Conservation (phyloP, 192 early-diverging fungal species). For the Dispira parvispora region DNA sequence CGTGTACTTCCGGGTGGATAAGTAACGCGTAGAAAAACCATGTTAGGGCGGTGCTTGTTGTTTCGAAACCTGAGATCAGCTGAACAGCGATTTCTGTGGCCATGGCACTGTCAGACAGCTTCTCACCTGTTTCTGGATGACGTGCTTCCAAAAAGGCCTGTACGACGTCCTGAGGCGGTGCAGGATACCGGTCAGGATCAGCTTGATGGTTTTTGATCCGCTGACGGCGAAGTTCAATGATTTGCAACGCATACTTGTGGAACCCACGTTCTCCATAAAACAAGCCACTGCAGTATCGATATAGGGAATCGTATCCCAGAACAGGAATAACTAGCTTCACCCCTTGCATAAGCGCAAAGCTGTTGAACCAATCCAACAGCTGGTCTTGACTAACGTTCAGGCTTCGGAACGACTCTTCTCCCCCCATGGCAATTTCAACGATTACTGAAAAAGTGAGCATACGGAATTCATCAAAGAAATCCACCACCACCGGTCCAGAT, state of each 20-base stretch:
- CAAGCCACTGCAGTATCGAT: too few species aligned
- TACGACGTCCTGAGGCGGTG: conserved; percentile 22
- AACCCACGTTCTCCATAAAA: not conserved
- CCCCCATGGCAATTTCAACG: not conserved
- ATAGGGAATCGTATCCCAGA: not conserved
- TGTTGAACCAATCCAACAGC: not conserved
- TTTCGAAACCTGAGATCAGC: conserved; percentile 26
- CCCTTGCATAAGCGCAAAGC: not conserved
- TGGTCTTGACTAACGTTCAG: not conserved
- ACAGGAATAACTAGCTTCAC: not conserved
- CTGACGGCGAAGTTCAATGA: not conserved
- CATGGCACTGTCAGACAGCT: conserved; percentile 11
- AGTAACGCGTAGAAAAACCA: conserved; percentile 22
- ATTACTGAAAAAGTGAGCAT: not conserved
- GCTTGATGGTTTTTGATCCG: not conserved
- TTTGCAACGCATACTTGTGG: not conserved
- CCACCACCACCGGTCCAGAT: not conserved
- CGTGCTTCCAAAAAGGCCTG: conserved; percentile 21
- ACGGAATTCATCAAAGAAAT: not conserved
- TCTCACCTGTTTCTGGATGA: not conserved
- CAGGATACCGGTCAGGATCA: not conserved
- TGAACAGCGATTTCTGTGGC: conserved; percentile 16
- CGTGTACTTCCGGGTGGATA: conserved; percentile 15
- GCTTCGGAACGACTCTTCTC: not conserved
- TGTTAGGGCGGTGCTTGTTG: conserved; percentile 23